These are phyloP conservation scores for Mucor racemosus DNA, from an alignment of 371 early-diverging fungal genomes.

Conservation along the genomic window DNA sequence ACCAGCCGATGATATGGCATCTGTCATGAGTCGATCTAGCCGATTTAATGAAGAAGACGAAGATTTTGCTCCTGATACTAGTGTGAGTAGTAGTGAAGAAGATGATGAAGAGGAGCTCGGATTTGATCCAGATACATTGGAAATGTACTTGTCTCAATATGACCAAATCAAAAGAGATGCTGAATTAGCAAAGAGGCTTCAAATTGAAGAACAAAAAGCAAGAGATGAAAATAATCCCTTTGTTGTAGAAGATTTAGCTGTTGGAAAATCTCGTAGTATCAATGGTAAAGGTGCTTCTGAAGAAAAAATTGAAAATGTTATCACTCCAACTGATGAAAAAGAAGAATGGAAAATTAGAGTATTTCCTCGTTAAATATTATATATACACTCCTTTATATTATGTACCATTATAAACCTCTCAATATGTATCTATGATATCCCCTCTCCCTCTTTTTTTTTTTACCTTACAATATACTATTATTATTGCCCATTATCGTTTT, in stretches of 20 bases:
- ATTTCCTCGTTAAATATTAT: slow-evolving; percentile 13
- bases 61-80: background rate
- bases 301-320: background rate
- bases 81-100: slow-evolving; percentile 12
- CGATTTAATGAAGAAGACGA: slow-evolving; percentile 33
- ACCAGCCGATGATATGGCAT: slow-evolving; percentile 12
- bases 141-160: slow-evolving; percentile 23
- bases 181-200: slow-evolving; percentile 25
- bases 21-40: slow-evolving; percentile 22
- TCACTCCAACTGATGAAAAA: slow-evolving; percentile 10
- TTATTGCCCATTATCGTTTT: no score
- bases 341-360: slow-evolving; percentile 27
- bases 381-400: background rate
- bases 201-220: slow-evolving; percentile 27
- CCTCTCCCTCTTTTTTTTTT: no score
- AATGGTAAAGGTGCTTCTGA: background rate
- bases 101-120: slow-evolving; percentile 21
- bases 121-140: slow-evolving; percentile 23
- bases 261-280: slow-evolving; percentile 10
- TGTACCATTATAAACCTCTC: background rate
- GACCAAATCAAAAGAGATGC: slow-evolving; percentile 36
- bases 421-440: no score
- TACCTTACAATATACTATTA: no score
- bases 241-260: slow-evolving; percentile 10
- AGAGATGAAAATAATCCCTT: slow-evolving; percentile 32